Evolutionary conservation across 768 basidiomycete genomes (phyloP).

Genomic region (Suillus variegatus): DNA sequence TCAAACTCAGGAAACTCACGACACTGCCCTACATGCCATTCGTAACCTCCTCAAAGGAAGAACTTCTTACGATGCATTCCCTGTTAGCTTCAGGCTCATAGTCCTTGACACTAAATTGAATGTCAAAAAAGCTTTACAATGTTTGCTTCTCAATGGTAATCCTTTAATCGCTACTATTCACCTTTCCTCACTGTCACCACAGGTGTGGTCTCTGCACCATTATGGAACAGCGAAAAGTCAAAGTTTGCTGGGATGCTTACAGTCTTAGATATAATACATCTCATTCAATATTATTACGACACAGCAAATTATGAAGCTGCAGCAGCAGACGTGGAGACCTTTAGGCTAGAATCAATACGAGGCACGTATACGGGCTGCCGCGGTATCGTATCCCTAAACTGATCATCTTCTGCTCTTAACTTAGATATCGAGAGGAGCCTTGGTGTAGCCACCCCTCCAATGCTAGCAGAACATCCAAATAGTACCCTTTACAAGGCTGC

Average conservation of each 20-base stretch:
- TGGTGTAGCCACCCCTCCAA: slow-evolving; percentile 89
- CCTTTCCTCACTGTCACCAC: slow-evolving; percentile 9
- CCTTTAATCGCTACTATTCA: slow-evolving; percentile 2
- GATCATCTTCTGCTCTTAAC: slow-evolving; percentile 32
- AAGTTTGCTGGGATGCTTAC: slow-evolving; percentile 98
- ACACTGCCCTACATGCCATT: slow-evolving; percentile 68
- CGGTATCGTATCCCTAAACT: slow-evolving; percentile 11
- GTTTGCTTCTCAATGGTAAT: slow-evolving; percentile 77
- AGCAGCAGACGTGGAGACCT: slow-evolving; percentile 87
- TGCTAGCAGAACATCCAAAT: slow-evolving; percentile 85
- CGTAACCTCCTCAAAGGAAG: slow-evolving; percentile 81
- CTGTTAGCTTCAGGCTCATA: slow-evolving; percentile 94
- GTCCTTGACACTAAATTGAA: slow-evolving; percentile 95
- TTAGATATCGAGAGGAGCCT: slow-evolving; percentile 88
- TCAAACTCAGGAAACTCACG: slow-evolving; percentile 61
- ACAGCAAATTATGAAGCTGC: slow-evolving; percentile 82
- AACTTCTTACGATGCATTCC: slow-evolving; percentile 94
- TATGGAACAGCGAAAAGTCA: slow-evolving; percentile 96
- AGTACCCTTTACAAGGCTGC: slow-evolving; percentile 90
- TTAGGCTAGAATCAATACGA: slow-evolving; percentile 85
- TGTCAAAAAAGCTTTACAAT: slow-evolving; percentile 93
- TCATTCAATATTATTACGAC: slow-evolving; percentile 98
- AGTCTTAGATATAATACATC: slow-evolving; percentile 97
- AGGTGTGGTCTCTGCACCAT: slow-evolving; percentile 97
- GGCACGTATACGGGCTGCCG: slow-evolving; percentile 48